Evolutionary conservation across 108 stramenopile genomes (phyloP).

Genomic region (Aureococcus anophagefferens): DNA sequence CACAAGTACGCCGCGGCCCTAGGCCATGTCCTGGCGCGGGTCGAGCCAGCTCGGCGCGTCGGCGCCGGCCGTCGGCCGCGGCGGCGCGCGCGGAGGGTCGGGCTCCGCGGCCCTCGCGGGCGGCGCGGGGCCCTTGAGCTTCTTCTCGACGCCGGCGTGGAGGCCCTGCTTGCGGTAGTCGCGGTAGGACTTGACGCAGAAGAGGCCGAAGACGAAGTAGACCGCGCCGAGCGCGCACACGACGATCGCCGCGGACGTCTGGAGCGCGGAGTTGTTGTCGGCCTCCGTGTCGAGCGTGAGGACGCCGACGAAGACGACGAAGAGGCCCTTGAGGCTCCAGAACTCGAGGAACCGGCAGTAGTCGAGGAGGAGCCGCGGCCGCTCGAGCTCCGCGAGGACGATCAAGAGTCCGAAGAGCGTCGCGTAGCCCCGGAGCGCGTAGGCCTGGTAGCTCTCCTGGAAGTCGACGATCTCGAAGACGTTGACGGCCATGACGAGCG

Average conservation of each 20-base stretch:
- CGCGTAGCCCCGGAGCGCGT: neutral
- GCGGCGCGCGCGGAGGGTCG: too few relatives aligned
- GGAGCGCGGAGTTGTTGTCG: neutral
- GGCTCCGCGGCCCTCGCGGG: too few relatives aligned
- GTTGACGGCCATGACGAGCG: neutral
- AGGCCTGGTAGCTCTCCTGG: neutral
- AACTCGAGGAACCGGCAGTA: neutral
- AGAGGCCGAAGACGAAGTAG: neutral
- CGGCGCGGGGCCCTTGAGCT: too few relatives aligned
- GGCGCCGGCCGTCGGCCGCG: too few relatives aligned
- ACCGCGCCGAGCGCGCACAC: neutral
- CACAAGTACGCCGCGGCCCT: too few relatives aligned
- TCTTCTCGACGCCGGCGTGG: too few relatives aligned
- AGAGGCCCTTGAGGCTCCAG: neutral
- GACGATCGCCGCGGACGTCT: neutral
- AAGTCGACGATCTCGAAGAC: neutral
- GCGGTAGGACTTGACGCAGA: neutral
- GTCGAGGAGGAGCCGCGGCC: neutral
- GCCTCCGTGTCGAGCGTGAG: neutral
- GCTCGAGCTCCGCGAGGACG: neutral
- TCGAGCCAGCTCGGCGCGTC: too few relatives aligned
- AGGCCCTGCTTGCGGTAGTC: neutral
- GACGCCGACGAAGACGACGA: neutral
- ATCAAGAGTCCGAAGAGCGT: neutral
- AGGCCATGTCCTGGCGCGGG: too few relatives aligned